Percentiles rank a stretch among this genome's conserved stretches.
These are phyloP conservation scores for Fonsecaea monophora DNA, from an alignment of 2,329 filamentous ascomycete species.

Conservation along the genomic window DNA sequence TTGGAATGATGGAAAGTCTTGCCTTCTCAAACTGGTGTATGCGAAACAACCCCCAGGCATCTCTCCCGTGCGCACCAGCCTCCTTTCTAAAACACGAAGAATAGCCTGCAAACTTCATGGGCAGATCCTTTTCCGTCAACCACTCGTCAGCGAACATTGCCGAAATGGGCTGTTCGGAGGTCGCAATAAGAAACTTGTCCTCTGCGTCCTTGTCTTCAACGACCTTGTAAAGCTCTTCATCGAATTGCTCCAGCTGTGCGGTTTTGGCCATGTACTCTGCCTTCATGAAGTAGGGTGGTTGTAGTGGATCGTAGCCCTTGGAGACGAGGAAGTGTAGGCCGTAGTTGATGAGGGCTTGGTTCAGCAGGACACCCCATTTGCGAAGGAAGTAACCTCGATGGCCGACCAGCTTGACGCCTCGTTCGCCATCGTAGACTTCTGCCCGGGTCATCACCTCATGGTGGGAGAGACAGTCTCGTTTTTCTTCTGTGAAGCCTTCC, in stretches of 20 bases:
- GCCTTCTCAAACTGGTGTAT: conserved; percentile 98
- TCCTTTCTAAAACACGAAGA: conserved; percentile 96
- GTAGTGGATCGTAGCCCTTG: conserved; percentile 81
- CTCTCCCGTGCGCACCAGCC: conserved; percentile 86
- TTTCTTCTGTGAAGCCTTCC: conserved; percentile 74
- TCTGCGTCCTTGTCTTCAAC: conserved; percentile 81
- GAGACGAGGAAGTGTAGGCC: conserved; percentile 85
- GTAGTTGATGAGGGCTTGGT: conserved; percentile 94
- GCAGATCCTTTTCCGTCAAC: conserved; percentile 82
- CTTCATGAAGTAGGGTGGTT: conserved; percentile 93
- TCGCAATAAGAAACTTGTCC: conserved; percentile 84
- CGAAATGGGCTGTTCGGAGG: conserved; percentile 93
- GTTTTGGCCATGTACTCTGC: conserved; percentile 98
- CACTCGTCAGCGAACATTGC: conserved; percentile 93
- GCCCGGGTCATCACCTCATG: conserved; percentile 90
- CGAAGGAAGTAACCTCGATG: conserved; percentile 93
- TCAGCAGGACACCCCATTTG: conserved; percentile 87
- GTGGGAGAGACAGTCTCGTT: conserved; percentile 81
- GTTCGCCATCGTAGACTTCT: conserved; percentile 90
- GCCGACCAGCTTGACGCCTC: conserved; percentile 91
- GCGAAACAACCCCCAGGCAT: conserved; percentile 97
- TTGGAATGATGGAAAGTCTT: conserved; percentile 23
- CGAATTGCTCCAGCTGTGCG: conserved; percentile 94
- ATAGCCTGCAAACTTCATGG: conserved; percentile 91
- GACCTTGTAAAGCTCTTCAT: conserved; percentile 98